Base-by-base conservation (phyloP, 2,329 filamentous ascomycete species). In the Pseudocercospora fijiensis region DNA sequence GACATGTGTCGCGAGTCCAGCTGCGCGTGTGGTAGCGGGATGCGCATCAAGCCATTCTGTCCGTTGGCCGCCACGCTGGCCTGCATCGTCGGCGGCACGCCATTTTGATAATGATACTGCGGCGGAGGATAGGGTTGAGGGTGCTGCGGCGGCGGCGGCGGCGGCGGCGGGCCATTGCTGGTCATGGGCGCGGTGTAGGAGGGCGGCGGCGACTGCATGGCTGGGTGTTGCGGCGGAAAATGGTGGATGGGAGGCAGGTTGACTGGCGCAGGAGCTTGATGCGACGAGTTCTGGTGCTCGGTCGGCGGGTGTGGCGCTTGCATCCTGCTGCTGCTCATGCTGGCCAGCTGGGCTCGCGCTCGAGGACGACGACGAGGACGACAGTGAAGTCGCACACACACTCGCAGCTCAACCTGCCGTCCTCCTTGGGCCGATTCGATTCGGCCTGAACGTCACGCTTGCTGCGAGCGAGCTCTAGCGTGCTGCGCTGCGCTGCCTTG, bases 1-100 rank as follows among this genome's bases (percentile, higher is more conserved):
- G 84, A 85, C 76, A 88, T 82, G 20, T 67, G 65, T 69, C 83
- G 80, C 73, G 82, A 69, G 78, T 81, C 78, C 43, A 73, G 57
- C 55, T 70, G 70, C 37, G 58, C 55, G 74, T 85, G 78, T 67
- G 85, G 83, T 47, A 87, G 76, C 64, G 84, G 81, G 73, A 85
- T 86, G 72, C 84, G 82, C 78, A 85, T 81, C 61, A 77, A 63
- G 58, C 65, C 68, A 62, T 67, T 70, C 53, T 69, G 65, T 20
- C 68, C 70, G 55, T 69, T 70, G 24, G 68, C 71, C 33, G 67
- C 41, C 33, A 68, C 69, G 27, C 70, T 71, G 33, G 67, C 27
- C 45, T 61, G 66, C 67, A 72, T 71, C 33, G 64, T 65, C 27
- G 66, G 66, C 41, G 65, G 68, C 67, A 71, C 58, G 60, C 69